Evolutionary conservation across 805 yeast genomes (phyloP).

Genomic region (Blastobotrys parvus): DNA sequence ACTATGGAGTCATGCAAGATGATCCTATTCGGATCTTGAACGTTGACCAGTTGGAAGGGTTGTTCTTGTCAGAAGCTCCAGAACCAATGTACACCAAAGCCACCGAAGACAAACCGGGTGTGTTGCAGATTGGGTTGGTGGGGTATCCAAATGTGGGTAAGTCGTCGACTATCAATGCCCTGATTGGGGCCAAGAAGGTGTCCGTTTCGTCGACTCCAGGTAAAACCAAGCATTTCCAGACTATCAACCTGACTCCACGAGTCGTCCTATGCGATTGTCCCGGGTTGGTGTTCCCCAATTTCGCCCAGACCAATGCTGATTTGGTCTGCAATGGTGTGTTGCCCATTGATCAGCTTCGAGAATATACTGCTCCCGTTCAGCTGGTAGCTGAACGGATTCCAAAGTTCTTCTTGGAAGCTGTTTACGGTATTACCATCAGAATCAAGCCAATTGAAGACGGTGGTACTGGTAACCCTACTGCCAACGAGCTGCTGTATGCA

Average conservation of each 20-base stretch:
- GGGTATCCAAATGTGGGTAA: slow-evolving; percentile 97
- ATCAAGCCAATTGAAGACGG: slow-evolving; percentile 74
- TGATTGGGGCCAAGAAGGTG: slow-evolving; percentile 95
- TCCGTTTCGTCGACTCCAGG: slow-evolving; percentile 98
- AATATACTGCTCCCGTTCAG: slow-evolving; percentile 79
- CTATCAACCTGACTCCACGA: slow-evolving; percentile 73
- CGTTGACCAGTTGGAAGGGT: slow-evolving; percentile 75
- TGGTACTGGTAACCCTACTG: slow-evolving; percentile 78
- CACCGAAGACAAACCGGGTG: slow-evolving; percentile 40
- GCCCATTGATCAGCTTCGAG: slow-evolving; percentile 95
- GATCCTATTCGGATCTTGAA: slow-evolving; percentile 62
- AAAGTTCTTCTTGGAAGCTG: slow-evolving; percentile 77
- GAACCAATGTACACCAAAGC: slow-evolving; percentile 26
- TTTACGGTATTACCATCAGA: slow-evolving; percentile 85
- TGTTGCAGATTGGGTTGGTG: slow-evolving; percentile 82
- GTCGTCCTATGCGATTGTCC: slow-evolving; percentile 97
- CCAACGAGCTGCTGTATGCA: slow-evolving; percentile 80
- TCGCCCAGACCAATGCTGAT: slow-evolving; percentile 94
- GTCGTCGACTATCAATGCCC: slow-evolving; percentile 95
- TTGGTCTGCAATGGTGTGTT: slow-evolving; percentile 97
- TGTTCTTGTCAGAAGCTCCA: slow-evolving; percentile 74
- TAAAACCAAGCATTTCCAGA: slow-evolving; percentile 97
- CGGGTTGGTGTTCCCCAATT: slow-evolving; percentile 96
- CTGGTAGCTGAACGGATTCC: slow-evolving; percentile 85
- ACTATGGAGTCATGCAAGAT: slow-evolving; percentile 23